Evolutionary conservation across 768 basidiomycete species (phyloP).

Genomic region (Cystobasidium ongulense): DNA sequence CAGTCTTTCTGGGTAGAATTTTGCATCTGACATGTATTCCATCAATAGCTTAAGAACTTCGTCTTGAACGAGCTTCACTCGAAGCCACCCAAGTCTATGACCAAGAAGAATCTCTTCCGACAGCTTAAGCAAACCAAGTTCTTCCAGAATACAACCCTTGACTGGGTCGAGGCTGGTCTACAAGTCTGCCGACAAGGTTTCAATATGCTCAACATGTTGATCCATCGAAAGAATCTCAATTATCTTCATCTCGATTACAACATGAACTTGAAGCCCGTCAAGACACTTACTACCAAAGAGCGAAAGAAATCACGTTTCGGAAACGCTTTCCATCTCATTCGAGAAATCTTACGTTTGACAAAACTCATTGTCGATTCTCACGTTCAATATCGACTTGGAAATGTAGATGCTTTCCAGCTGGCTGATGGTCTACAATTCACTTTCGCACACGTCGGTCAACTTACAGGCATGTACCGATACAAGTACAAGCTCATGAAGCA

Average conservation of each 20-base stretch:
- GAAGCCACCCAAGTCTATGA: conserved; percentile 87
- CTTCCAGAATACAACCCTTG: conserved; percentile 94
- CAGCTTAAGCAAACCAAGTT: conserved; percentile 85
- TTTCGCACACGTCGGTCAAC: conserved; percentile 90
- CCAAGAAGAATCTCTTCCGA: conserved; percentile 93
- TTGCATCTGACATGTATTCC: background rate
- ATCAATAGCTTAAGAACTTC: conserved; percentile 60
- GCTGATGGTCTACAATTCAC: conserved; percentile 98
- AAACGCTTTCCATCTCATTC: conserved; percentile 96
- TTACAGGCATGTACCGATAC: conserved; percentile 99
- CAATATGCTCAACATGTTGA: conserved; percentile 97
- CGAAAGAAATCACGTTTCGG: conserved; percentile 99
- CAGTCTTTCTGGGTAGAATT: background rate
- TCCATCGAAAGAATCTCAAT: conserved; percentile 76
- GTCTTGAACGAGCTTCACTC: conserved; percentile 90
- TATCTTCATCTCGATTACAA: conserved; percentile 96
- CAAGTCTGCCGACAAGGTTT: conserved; percentile 98
- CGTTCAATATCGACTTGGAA: conserved; percentile 95
- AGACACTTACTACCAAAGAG: conserved; percentile 96
- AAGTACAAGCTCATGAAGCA: conserved; percentile 99
- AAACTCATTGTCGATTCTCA: conserved; percentile 98
- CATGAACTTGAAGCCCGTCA: conserved; percentile 90
- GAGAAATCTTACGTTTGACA: conserved; percentile 93
- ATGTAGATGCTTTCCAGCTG: conserved; percentile 97
- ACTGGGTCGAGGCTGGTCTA: conserved; percentile 98